Base-by-base conservation (phyloP, 1,139 yeast genomes). In the Geotrichum reessii region DNA sequence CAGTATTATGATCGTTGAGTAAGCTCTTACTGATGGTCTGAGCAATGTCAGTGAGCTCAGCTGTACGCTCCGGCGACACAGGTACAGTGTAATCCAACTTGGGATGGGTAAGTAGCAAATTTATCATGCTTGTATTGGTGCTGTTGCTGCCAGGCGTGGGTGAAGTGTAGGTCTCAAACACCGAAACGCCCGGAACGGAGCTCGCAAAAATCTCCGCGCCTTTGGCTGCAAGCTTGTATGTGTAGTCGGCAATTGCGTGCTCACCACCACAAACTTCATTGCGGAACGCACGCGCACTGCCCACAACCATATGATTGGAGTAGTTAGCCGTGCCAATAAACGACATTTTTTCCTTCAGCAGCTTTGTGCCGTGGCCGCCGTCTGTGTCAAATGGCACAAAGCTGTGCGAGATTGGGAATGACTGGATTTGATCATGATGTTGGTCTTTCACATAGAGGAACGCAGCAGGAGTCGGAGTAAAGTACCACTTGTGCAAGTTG, bases 401-500 rank as follows among this genome's bases (percentile, higher is more conserved):
- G 1, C 66, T 52, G 37, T 63, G 64, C 3, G 86, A 81, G 11
- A 86, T 73, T 0, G 92, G 90, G 61, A 83, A 65, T 0, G 88
- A 78, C 61, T 85, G 86, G 59, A 86, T 74, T 12, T 66, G 58
- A 1, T 70, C 67, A 60, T 84, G 89, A 66, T 79, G 81, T 58
- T 76, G 73, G 3, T 77, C 76, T 62, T 80, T 78, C 8, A 82
- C 87, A 65, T 86, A 86, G 54, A 87, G 69, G 22, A 84, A 74
- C 0, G 88, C 86, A 63, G 81, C 78, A 0, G 84, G 82, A 54
- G 83, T 74, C 1, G 91, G 88, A 24, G 78, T 78, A 63, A 69
- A 83, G 52, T 77, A 74, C 92, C 92, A 86, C 67, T 87, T 87
- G 75, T 87, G 92, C 40, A 85, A 73, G 66, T 86, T 86, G 47